phyloP scores from a whole-genome alignment of 768 basidiomycete genomes.

The Suillus sp. region DNA sequence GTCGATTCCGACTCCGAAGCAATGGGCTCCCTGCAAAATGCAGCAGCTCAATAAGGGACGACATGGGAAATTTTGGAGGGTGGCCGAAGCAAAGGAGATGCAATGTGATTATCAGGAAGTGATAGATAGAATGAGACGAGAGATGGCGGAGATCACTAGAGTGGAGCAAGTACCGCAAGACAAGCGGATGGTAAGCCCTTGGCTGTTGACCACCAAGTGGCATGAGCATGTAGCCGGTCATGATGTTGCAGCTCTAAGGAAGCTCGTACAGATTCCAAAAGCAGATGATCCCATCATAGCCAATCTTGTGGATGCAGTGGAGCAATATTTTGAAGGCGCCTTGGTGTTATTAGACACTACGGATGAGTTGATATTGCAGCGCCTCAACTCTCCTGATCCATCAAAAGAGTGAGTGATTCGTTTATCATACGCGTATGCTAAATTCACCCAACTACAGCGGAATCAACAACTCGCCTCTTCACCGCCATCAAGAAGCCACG shows the following conservation, averaged over 20 bases:
- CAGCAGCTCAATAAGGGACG: no score
- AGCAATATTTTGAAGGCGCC: constrained; percentile 11
- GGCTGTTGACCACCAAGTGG: constrained; percentile 12
- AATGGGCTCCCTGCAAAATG: no score
- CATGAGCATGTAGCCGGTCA: constrained; percentile 6
- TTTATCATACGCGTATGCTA: not conserved
- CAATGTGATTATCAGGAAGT: no score
- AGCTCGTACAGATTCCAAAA: not conserved
- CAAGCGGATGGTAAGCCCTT: constrained; percentile 10
- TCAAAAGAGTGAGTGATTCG: not conserved
- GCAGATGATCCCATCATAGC: not conserved
- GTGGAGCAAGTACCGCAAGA: not conserved
- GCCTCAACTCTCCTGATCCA: constrained; percentile 18
- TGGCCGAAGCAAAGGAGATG: fast-evolving
- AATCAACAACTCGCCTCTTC: constrained; percentile 29
- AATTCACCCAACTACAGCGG: constrained; percentile 8
- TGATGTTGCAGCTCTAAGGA: not conserved
- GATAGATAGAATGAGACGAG: no score
- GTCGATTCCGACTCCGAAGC: no score
- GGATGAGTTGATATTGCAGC: constrained; percentile 16
- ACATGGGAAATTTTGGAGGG: no score
- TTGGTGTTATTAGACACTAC: not conserved
- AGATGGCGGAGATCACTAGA: no score
- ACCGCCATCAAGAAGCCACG: constrained; percentile 18
- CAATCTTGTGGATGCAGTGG: not conserved